These are phyloP conservation scores for Achaetomium macrosporum DNA, from an alignment of 2,329 filamentous ascomycete species.

Conservation along the genomic window DNA sequence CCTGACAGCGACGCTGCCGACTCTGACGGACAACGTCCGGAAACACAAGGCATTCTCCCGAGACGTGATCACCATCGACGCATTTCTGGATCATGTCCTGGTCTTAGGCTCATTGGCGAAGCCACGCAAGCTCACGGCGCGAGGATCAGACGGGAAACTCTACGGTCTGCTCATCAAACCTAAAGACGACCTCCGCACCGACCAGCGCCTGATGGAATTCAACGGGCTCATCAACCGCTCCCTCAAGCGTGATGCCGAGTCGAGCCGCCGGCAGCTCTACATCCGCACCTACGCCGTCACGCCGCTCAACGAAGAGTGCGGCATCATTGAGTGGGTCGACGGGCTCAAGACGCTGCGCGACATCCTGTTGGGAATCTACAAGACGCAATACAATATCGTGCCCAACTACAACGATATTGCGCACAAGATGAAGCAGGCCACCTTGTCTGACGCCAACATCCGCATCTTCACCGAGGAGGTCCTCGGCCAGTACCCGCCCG, in stretches of 20 bases:
- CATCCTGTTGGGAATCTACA: conserved; percentile 75
- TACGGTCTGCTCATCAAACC: conserved; percentile 96
- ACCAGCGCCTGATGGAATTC: conserved; percentile 98
- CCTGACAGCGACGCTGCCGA: conserved; percentile 75
- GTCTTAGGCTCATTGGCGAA: conserved; percentile 89
- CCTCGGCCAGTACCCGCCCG: conserved; percentile 64
- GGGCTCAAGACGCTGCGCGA: conserved; percentile 91
- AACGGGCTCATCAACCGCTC: conserved; percentile 97
- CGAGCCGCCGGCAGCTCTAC: conserved; percentile 82
- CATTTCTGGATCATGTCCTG: conserved; percentile 80
- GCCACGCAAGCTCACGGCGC: conserved; percentile 80
- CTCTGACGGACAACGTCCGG: conserved; percentile 62
- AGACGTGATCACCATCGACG: conserved; percentile 75
- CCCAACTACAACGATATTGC: conserved; percentile 65
- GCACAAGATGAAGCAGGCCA: conserved; percentile 57
- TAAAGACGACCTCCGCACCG: conserved; percentile 94
- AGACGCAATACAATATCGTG: conserved; percentile 59
- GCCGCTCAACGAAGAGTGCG: conserved; percentile 94
- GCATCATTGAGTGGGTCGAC: conserved; percentile 97
- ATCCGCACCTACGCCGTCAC: conserved; percentile 98
- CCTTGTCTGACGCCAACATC: conserved; percentile 52
- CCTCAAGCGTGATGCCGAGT: conserved; percentile 84
- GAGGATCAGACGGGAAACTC: conserved; percentile 79
- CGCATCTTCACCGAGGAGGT: conserved; percentile 65
- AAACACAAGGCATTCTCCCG: conserved; percentile 82